Percentiles rank a stretch among this genome's conserved stretches.
phyloP scores from a whole-genome alignment of 768 basidiomycete genomes.

The Amylocystis lapponica region DNA sequence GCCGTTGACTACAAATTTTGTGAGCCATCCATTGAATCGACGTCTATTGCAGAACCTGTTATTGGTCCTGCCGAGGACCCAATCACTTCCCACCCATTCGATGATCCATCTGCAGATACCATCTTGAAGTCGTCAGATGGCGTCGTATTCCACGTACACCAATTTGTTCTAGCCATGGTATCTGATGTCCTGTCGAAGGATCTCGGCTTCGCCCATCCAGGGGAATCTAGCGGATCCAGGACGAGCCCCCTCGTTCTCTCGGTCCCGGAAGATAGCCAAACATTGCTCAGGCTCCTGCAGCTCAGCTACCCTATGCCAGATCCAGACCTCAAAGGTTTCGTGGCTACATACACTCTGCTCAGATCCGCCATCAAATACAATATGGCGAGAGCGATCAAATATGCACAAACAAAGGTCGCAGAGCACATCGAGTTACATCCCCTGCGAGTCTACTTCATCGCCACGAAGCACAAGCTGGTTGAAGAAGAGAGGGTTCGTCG shows the following conservation, averaged over 20 bases:
- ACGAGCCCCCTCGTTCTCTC: conserved; percentile 17
- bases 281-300: conserved; percentile 12
- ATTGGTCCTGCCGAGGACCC: too few relatives aligned
- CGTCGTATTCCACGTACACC: conserved; percentile 47
- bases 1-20: too few relatives aligned
- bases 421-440: not conserved
- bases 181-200: conserved; percentile 56
- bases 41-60: too few relatives aligned
- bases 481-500: too few relatives aligned
- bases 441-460: not conserved
- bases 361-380: conserved; percentile 16
- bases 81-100: too few relatives aligned
- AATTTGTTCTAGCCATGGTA: conserved; percentile 46
- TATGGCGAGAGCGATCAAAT: conserved; percentile 2
- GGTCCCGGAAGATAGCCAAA: conserved; percentile 10
- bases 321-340: not conserved
- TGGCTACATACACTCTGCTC: conserved; percentile 1
- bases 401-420: not conserved
- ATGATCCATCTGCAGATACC: conserved; percentile 24
- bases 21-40: too few relatives aligned
- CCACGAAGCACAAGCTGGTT: not conserved
- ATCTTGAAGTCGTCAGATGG: conserved; percentile 49
- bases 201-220: too few relatives aligned
- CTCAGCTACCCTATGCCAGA: conserved; percentile 12
- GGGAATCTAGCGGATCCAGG: conserved; percentile 42